Percentiles rank a stretch among this genome's conserved stretches.
phyloP scores from a whole-genome alignment of 202 grass and related monocot species.

The Saccharum hybrid region DNA sequence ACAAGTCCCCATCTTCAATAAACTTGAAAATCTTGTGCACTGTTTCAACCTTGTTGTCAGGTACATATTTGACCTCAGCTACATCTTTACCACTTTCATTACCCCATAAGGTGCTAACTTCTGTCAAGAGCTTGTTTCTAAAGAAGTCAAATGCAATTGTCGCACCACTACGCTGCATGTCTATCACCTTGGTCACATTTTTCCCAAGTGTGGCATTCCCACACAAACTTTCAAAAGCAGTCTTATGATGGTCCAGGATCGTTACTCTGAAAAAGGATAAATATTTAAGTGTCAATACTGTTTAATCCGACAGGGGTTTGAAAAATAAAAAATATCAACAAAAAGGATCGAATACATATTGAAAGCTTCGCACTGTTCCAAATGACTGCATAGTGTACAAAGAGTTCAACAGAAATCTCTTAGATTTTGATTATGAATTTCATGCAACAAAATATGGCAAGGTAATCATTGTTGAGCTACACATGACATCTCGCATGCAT shows the following conservation, averaged over 20 bases:
- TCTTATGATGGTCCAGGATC: slow-evolving; percentile 95
- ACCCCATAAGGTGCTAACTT: slow-evolving; percentile 35
- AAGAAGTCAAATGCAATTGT: slow-evolving; percentile 98
- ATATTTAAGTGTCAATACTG: neutral
- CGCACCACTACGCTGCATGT: slow-evolving; percentile 92
- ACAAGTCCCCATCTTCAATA: slow-evolving; percentile 92
- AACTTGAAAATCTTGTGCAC: slow-evolving; percentile 78
- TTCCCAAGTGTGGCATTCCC: slow-evolving; percentile 50
- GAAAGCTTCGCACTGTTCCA: neutral
- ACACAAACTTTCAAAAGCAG: slow-evolving; percentile 73
- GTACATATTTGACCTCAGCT: slow-evolving; percentile 53
- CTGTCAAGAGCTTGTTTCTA: slow-evolving; percentile 57
- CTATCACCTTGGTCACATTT: slow-evolving; percentile 89
- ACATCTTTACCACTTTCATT: slow-evolving; percentile 36
- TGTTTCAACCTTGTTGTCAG: slow-evolving; percentile 60
- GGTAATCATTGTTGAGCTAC: neutral
- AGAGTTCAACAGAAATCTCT: neutral
- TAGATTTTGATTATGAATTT: neutral
- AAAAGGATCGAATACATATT: neutral
- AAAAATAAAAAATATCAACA: neutral
- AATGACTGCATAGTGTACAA: neutral
- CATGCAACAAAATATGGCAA: neutral
- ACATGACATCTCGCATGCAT: neutral
- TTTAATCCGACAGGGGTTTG: neutral
- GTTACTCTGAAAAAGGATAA: slow-evolving; percentile 71